Evolutionary conservation across 2,329 filamentous ascomycete genomes (phyloP), one percentile per base, ranked within the genome.

Genomic region (Penicillium hesseltinei): DNA sequence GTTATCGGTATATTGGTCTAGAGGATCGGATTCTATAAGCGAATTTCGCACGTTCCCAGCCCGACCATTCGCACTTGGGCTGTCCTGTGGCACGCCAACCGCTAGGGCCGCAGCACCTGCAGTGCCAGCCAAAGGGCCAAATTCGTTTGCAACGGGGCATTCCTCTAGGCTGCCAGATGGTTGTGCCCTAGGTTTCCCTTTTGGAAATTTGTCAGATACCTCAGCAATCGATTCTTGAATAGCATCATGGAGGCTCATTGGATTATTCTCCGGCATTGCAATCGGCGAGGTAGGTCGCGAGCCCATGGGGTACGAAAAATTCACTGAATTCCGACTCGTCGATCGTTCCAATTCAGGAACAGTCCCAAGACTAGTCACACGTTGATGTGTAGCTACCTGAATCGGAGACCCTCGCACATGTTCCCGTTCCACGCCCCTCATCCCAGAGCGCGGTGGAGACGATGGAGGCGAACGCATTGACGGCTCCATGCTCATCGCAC

Each of bases 401-500:
- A 29, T 58, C 60, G 47, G 57, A 58, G 59, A 59, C 9, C 50
- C 59, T 51, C 55, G 64, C n/a, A 60, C 55, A 27, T 53, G 54
- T 15, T 59, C 64, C 44, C 63, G 62, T 59, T 81, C 78, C 31
- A 78, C 59, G 27, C 75, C 74, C 58, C 75, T 68, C 39, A 72
- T 71, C 29, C 67, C 68, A 19, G 71, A 59, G 63, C 72, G 69
- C 23, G 65, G 72, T 13, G 72, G 73, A 10, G 73, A 73, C 4
- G 81, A 76, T 29, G 80, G 81, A 17, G 69, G 73, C 5, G 78
- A 75, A 56, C 81, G 80, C 59, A 72, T 70, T 2, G 75, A 70
- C 7, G 81, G 78, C 40, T 83, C 82, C 42, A 82, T 65, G 63
- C 83, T 87, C 23, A 78, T 74, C 10, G 82, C 73, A 15, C 81